Base-by-base conservation (phyloP, 108 stramenopile species). In the Skeletonema grethae region DNA sequence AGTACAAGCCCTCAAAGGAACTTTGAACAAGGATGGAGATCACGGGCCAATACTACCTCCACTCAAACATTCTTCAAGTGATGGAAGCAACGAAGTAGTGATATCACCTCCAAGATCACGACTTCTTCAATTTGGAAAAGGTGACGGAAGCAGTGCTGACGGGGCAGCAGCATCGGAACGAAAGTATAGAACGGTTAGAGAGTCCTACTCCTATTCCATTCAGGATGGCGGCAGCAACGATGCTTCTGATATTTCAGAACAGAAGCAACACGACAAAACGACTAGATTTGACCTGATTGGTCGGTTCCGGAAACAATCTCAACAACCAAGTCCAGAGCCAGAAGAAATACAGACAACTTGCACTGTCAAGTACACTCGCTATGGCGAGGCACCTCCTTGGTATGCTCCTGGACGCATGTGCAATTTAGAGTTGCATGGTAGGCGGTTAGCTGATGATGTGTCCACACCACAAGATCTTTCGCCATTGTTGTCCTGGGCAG, bases 301-400 rank as follows among this genome's bases (percentile, higher is more conserved):
- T 15, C 11, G 61, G 16, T 45, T 63, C 34, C 25, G 22, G 22
- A 70, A 59, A 34, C 29, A 24, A 13, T 39, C 36, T 12, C 11
- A 57, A 13, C 28, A 36, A 50, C 28, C 31, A 58, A 6, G 57
- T 25, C 39, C 30, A 61, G 13, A 35, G 28, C 20, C 55, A 45
- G 43, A 29, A 28, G 35, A 63, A 53, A 12, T 32, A 48, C 25
- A 41, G 38, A 22, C 50, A 43, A 57, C 48, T 48, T 78, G 77
- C 38, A 79, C 76, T 38, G 78, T 92, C 2, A 65, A 70, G 25
- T 94, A 94, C 61, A 88, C 87, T 55, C 86, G 93, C 12, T 94
- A 94, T 65, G 93, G 93, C 36, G 93, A 94, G 78, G 88, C 87
- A 18, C 93, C 93, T 5, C 86, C 90, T 11, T 94, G 88, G 82